Evolutionary conservation across 805 yeast genomes (phyloP), one percentile per base, ranked within the genome.

Genomic region (Ogataea glucozyma): DNA sequence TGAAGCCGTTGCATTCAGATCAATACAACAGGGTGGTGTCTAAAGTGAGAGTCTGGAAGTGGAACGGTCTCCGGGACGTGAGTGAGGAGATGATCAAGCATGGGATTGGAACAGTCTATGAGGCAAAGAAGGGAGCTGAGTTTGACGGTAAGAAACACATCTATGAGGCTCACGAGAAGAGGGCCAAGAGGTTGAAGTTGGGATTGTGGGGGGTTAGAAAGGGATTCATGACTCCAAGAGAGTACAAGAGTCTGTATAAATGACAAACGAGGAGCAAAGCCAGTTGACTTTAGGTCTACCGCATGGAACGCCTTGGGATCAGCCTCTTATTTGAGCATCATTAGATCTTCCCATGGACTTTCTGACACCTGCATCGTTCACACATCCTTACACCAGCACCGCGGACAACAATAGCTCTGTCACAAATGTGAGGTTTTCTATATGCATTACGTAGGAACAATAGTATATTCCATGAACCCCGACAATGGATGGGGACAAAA

Each of bases 1-100:
- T 93, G 2, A 81, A 87, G 44, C 96, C 97, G 0, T 72, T 86
- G 34, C 72, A 85, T 17, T 65, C 85, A 9, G 99, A 93, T 63
- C 98, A 91, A 64, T 93, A 93, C 62, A 85, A 83, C 43, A 67
- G 99, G 41, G 83, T 88, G 22, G 97, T 93, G 4, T 89, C 88
- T 1, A 81, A 84, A 51, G 91, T 85, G 3, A 64, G 70, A 26
- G 71, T 79, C 21, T 65, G 78, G 58, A 76, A 76, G 60, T 76
- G 79, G 67, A 78, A 81, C 16, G 93, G 95, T 0, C 75, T 74
- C 52, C 77, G 75, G 47, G 96, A 93, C 58, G 83, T 93, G 12
- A 85, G 97, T 56, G 79, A 82, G 6, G 93, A 91, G 61, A 88
- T 93, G 97, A 65, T 93, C 13, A 74, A 78, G 33, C 67, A 75